These are phyloP conservation scores for Kernera saxatilis DNA, from an alignment of 345 rosid species.

Conservation along the genomic window DNA sequence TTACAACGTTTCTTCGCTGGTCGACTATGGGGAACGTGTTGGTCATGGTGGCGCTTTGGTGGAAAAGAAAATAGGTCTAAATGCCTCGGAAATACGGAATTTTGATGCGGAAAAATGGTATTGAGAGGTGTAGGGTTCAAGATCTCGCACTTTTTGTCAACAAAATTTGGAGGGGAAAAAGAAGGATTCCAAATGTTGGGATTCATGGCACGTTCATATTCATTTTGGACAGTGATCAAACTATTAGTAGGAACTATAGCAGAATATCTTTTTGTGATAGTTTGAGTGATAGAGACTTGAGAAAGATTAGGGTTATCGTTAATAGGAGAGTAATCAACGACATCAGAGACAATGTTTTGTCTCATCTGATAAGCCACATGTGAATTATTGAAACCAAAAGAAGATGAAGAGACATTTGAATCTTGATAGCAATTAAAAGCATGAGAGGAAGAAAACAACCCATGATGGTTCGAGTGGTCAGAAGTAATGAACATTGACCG, in stretches of 20 bases:
- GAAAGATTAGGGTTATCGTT: slow-evolving; percentile 3
- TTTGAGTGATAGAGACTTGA: slow-evolving; percentile 13
- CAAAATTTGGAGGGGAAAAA: background rate
- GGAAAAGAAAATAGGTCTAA: background rate
- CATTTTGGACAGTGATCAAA: background rate
- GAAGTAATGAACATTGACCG: slow-evolving; percentile 3
- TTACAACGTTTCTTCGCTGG: background rate
- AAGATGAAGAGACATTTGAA: background rate
- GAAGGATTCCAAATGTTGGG: slow-evolving; percentile 3
- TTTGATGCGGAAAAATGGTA: background rate
- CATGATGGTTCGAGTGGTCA: slow-evolving; percentile 12
- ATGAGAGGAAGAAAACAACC: slow-evolving; percentile 10
- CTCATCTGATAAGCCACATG: slow-evolving; percentile 7
- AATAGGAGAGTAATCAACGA: background rate
- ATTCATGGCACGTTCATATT: background rate
- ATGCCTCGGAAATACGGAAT: background rate
- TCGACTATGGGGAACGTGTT: background rate
- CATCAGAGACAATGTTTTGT: slow-evolving; percentile 1
- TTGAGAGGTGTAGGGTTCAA: slow-evolving; percentile 20
- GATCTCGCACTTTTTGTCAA: background rate
- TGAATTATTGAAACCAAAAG: background rate
- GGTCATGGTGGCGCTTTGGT: slow-evolving; percentile 1
- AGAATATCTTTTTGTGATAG: slow-evolving; percentile 10
- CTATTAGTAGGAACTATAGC: slow-evolving; percentile 5
- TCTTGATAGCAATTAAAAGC: background rate